A percentile compares a stretch with the other conserved stretches of the same genome.
phyloP scores from a whole-genome alignment of 352 stramenopile species.

The Nothophytophthora sp. region DNA sequence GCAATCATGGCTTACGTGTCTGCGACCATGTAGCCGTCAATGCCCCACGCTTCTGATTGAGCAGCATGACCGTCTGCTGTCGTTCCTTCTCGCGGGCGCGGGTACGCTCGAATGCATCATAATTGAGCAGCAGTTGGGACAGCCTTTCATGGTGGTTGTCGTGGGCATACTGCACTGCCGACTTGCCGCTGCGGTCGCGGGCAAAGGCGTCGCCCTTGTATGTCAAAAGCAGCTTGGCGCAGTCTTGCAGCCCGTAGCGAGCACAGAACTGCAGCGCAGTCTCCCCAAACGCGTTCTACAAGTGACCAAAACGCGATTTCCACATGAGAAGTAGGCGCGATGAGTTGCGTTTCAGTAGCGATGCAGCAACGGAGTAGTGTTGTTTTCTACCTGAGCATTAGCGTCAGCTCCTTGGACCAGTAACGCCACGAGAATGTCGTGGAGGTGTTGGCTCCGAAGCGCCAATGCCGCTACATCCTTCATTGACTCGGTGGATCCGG shows the following conservation, averaged over 20 bases:
- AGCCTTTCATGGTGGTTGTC: slow-evolving; percentile 34
- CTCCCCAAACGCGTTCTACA: slow-evolving; percentile 71
- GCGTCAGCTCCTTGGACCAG: slow-evolving; percentile 34
- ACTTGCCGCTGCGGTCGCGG: slow-evolving; percentile 41
- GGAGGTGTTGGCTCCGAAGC: slow-evolving; percentile 34
- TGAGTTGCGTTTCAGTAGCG: no score
- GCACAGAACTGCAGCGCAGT: slow-evolving; percentile 57
- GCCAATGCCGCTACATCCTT: slow-evolving; percentile 29
- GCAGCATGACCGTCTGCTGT: slow-evolving; percentile 18
- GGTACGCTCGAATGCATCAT: slow-evolving; percentile 41
- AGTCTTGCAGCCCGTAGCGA: slow-evolving; percentile 52
- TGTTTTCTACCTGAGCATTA: slow-evolving; percentile 52
- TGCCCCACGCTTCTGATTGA: slow-evolving; percentile 41
- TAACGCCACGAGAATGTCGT: slow-evolving; percentile 42
- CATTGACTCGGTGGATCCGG: slow-evolving; percentile 20
- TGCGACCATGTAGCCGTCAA: slow-evolving; percentile 54
- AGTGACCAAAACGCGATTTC: neutral
- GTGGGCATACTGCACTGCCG: slow-evolving; percentile 43
- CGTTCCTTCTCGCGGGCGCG: slow-evolving; percentile 32
- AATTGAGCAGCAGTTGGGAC: slow-evolving; percentile 42
- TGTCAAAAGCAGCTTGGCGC: slow-evolving; percentile 51
- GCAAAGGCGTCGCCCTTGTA: slow-evolving; percentile 34
- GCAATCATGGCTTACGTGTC: slow-evolving; percentile 34
- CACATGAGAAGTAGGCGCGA: neutral
- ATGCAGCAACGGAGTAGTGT: neutral